A percentile compares a stretch with the other conserved stretches of the same genome.
Conservation (phyloP, 768 basidiomycete species). For the Amanita subjunquillea region DNA sequence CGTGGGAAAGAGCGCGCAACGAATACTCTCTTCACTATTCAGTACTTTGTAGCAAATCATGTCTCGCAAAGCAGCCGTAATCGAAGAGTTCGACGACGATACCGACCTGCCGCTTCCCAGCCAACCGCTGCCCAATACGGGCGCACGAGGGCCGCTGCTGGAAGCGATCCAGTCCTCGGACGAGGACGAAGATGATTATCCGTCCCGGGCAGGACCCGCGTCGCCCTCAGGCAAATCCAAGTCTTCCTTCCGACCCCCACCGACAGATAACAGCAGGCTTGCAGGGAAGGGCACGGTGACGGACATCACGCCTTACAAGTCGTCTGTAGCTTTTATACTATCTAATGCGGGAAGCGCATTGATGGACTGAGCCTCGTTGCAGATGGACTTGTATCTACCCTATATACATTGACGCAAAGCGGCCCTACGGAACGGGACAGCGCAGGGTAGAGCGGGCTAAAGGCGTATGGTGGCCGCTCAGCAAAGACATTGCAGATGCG, state of each 20-base stretch:
- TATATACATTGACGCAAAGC: constrained; percentile 94
- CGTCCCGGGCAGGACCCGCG: constrained; percentile 41
- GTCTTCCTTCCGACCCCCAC: constrained; percentile 14
- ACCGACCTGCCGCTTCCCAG: constrained; percentile 80
- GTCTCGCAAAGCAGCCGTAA: constrained; percentile 60
- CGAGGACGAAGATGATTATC: constrained; percentile 30
- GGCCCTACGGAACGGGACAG: constrained; percentile 73
- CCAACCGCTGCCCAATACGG: constrained; percentile 53
- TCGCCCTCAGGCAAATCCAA: constrained; percentile 30
- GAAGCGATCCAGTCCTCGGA: constrained; percentile 58
- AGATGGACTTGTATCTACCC: constrained; percentile 98
- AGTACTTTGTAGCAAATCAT: constrained; percentile 20
- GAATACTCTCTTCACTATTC: not conserved
- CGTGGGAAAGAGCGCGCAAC: constrained; percentile 10
- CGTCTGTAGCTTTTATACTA: constrained; percentile 32
- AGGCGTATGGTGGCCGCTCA: constrained; percentile 91
- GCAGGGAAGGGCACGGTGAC: constrained; percentile 33
- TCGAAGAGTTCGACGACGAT: constrained; percentile 90
- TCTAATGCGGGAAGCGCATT: constrained; percentile 7
- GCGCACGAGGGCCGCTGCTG: constrained; percentile 65
- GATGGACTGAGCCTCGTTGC: constrained; percentile 11
- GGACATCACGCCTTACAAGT: constrained; percentile 79
- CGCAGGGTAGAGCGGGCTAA: constrained; percentile 72
- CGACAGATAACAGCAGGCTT: constrained; percentile 15
- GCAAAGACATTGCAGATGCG: constrained; percentile 86